Evolutionary conservation across 768 basidiomycete genomes (phyloP), one percentile per base, ranked within the genome.

Genomic region (Zangia roseola): DNA sequence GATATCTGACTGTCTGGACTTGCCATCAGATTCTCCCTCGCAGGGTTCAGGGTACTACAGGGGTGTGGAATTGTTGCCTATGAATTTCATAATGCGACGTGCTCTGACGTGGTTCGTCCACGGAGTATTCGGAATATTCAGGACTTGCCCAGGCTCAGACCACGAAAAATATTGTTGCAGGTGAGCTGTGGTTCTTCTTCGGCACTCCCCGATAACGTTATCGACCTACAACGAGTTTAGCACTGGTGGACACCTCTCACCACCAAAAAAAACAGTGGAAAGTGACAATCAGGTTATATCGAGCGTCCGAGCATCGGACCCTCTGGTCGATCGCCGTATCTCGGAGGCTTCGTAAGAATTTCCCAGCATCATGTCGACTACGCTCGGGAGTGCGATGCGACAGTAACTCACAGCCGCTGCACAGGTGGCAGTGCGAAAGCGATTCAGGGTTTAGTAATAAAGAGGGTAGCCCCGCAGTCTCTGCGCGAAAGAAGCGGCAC

Each of bases 391-490:
- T 19, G 19, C 21, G 6, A 26, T 19, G 44, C 20, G 9, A 6
- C 40, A 39, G 40, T 1, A 6, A 6, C 26, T 43, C 36, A 31
- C 33, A 24, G 23, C 30, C 42, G 33, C 48, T 20, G 17, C 20
- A 23, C 21, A 25, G 40, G 54, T 68, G 65, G 65, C 65, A 23
- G 56, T 67, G 65, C 24, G 16, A 7, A 2, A 20, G 43, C 34
- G 19, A 36, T 28, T 48, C 38, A 34, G 50, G 44, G 43, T 23
- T 57, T 51, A n/a, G n/a, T n/a, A 57, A 55, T 54, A 39, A 39
- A 47, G 31, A n/a, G 31, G 31, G 31, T 16, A 31, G 40, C 44
- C 43, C 40, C 37, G 57, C 50, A 25, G 19, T 50, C 31, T 16
- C 31, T 31, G 31, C 31, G 31, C 31, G 14, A 1, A 28, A 28